A percentile compares a stretch with the other conserved stretches of the same genome.
Conservation (phyloP, 495 filamentous ascomycete genomes). For the Penicillium paradoxum region DNA sequence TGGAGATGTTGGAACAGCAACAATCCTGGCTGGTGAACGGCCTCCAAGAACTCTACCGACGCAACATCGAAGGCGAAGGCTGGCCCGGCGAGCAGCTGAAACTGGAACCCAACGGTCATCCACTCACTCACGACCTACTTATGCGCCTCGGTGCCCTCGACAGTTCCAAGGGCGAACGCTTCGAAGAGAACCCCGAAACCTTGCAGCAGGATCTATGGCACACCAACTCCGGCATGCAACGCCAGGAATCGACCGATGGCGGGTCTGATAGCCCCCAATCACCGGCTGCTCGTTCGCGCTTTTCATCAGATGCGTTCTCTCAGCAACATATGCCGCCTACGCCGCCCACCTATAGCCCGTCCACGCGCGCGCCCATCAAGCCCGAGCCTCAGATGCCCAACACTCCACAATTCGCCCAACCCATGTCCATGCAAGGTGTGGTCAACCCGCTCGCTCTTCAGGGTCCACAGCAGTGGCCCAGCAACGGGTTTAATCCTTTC, state of each 20-base stretch:
- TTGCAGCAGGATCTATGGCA: slow-evolving; percentile 53
- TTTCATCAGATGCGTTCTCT: slow-evolving; percentile 35
- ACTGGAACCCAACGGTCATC: slow-evolving; percentile 51
- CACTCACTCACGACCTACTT: slow-evolving; percentile 62
- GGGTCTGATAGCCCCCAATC: slow-evolving; percentile 52
- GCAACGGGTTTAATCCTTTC: slow-evolving; percentile 28
- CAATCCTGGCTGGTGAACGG: slow-evolving; percentile 58
- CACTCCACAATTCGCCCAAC: slow-evolving; percentile 15
- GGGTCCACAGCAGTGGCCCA: slow-evolving; percentile 30
- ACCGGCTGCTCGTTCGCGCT: slow-evolving; percentile 32
- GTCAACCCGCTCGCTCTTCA: slow-evolving; percentile 40
- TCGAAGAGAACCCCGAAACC: slow-evolving; percentile 53
- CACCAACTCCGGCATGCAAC: slow-evolving; percentile 45
- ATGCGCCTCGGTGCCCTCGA: slow-evolving; percentile 54
- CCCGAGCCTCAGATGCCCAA: slow-evolving; percentile 25
- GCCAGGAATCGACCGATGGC: slow-evolving; percentile 49
- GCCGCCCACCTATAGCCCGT: slow-evolving; percentile 36
- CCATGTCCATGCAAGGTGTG: slow-evolving; percentile 33
- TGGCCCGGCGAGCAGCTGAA: slow-evolving; percentile 54
- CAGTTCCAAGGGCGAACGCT: slow-evolving; percentile 46
- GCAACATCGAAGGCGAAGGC: slow-evolving; percentile 42
- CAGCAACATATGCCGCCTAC: slow-evolving; percentile 31
- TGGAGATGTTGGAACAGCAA: slow-evolving; percentile 70
- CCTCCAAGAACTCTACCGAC: slow-evolving; percentile 57
- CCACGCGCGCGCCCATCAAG: slow-evolving; percentile 28